Conservation (phyloP, 495 filamentous ascomycete genomes). For the Annulohypoxylon maeteangense region DNA sequence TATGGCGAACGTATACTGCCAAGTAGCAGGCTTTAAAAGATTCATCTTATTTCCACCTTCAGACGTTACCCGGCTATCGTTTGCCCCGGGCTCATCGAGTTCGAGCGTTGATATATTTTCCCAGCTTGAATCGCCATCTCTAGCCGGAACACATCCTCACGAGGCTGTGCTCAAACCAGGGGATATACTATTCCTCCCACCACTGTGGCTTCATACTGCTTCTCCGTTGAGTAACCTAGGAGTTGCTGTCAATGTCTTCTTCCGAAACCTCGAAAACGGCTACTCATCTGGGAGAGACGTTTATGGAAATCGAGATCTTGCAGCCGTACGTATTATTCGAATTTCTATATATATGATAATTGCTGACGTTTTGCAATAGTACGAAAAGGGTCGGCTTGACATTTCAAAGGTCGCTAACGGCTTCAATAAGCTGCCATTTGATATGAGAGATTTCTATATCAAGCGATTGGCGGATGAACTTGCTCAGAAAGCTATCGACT, state of each 20-base stretch:
- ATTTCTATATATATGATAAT: no score
- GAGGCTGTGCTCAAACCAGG: constrained; percentile 73
- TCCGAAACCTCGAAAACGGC: constrained; percentile 71
- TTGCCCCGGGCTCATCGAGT: constrained; percentile 81
- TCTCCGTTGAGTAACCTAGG: constrained; percentile 70
- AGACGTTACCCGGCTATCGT: constrained; percentile 74
- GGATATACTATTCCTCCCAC: constrained; percentile 82
- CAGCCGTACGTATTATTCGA: constrained; percentile 54
- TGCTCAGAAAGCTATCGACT: constrained; percentile 38
- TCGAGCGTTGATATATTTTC: constrained; percentile 77
- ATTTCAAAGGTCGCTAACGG: constrained; percentile 72
- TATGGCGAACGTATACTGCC: constrained; percentile 90
- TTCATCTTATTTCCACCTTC: constrained; percentile 81
- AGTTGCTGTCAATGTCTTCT: constrained; percentile 88
- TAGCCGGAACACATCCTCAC: constrained; percentile 70
- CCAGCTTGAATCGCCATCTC: constrained; percentile 48
- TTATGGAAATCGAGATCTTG: constrained; percentile 87
- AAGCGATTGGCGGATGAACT: constrained; percentile 79
- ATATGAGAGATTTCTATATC: constrained; percentile 79
- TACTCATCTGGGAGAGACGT: constrained; percentile 85
- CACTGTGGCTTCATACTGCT: constrained; percentile 86
- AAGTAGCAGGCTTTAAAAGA: constrained; percentile 75
- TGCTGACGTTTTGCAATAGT: constrained; percentile 46
- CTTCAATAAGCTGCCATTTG: constrained; percentile 73
- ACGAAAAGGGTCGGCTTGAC: constrained; percentile 81